phyloP scores from a whole-genome alignment of 2,329 filamentous ascomycete species.

The Fusarium verrucosum region DNA sequence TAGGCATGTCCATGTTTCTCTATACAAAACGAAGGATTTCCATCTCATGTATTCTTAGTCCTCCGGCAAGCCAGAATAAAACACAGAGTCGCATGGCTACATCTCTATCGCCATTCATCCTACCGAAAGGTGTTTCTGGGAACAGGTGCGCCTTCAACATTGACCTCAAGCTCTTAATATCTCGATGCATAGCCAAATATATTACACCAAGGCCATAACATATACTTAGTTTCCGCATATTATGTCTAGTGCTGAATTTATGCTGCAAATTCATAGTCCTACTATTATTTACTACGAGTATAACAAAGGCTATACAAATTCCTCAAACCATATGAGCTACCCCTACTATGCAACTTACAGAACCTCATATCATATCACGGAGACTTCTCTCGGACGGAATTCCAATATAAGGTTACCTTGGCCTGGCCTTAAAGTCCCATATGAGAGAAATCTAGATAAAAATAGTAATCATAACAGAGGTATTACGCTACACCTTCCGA shows the following conservation, averaged over 20 bases:
- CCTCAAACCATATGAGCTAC: background rate
- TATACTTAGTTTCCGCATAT: background rate
- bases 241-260: background rate
- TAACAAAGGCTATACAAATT: background rate
- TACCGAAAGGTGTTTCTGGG: background rate
- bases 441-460: background rate
- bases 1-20: background rate
- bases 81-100: background rate
- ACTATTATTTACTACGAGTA: background rate
- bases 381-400: background rate
- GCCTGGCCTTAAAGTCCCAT: too few relatives aligned
- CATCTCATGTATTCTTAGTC: too few relatives aligned
- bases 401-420: too few relatives aligned
- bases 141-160: background rate
- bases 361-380: background rate
- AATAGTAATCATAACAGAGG: background rate
- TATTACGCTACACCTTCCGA: background rate
- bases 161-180: background rate
- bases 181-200: background rate
- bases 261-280: background rate
- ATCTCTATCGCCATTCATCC: background rate
- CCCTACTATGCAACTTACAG: background rate
- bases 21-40: too few relatives aligned
- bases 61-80: too few relatives aligned
- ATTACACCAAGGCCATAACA: background rate